A percentile compares a stretch with the other conserved stretches of the same genome.
phyloP scores from a whole-genome alignment of 768 basidiomycete species.

The Rhodocollybia butyracea region DNA sequence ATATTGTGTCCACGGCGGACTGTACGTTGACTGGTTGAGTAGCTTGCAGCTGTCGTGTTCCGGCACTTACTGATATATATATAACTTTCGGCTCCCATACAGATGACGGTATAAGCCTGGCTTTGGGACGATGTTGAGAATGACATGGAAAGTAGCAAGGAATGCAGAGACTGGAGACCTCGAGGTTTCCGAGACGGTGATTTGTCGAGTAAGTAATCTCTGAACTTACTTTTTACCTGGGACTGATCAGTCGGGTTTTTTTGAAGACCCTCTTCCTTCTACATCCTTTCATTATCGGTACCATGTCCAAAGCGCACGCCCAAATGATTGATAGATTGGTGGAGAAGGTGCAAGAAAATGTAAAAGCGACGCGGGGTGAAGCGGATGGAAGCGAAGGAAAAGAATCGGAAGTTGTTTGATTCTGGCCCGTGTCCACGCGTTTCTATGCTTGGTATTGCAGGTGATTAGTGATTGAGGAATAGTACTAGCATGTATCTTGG shows the following conservation, averaged over 20 bases:
- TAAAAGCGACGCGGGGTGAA: not conserved
- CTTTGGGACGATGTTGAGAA: constrained; percentile 22
- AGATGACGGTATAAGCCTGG: constrained; percentile 25
- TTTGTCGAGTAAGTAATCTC: constrained; percentile 22
- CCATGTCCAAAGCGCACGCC: constrained; percentile 26
- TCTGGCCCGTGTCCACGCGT: too few relatives aligned
- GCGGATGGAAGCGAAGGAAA: too few relatives aligned
- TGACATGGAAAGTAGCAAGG: constrained; percentile 15
- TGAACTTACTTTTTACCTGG: too few relatives aligned
- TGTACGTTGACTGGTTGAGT: constrained; percentile 8
- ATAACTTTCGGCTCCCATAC: not conserved
- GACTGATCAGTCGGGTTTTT: too few relatives aligned
- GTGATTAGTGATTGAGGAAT: too few relatives aligned
- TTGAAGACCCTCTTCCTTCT: constrained; percentile 33
- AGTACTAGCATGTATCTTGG: too few relatives aligned
- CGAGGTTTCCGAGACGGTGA: constrained; percentile 24
- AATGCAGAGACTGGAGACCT: constrained; percentile 12
- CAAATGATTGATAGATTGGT: constrained; percentile 23
- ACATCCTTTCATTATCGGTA: constrained; percentile 30
- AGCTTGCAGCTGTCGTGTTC: not conserved
- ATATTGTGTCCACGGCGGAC: constrained; percentile 23
- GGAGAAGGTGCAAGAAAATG: constrained; percentile 16
- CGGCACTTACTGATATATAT: not conserved
- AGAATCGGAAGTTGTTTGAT: too few relatives aligned
- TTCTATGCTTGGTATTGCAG: too few relatives aligned